Conservation (phyloP, 306 rosid genomes). For the Glycyrrhiza uralensis region DNA sequence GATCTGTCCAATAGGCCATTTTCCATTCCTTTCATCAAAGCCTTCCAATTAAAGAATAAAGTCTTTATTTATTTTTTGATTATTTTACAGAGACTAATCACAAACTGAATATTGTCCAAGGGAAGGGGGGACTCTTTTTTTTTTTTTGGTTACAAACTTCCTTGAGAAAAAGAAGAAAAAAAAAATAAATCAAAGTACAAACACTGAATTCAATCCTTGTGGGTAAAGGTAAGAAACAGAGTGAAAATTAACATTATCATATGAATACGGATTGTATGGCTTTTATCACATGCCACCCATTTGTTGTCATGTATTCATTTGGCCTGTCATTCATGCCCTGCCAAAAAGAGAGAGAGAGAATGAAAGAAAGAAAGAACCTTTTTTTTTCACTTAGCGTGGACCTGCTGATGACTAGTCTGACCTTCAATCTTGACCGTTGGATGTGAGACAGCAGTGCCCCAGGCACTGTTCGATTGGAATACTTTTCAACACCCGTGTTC, state of each 20-base stretch:
- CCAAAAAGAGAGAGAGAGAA: slow-evolving; percentile 17
- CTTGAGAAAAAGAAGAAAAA: not conserved
- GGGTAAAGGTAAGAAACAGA: not conserved
- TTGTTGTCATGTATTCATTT: slow-evolving; percentile 24
- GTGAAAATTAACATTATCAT: slow-evolving; percentile 4
- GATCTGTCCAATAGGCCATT: slow-evolving; percentile 32
- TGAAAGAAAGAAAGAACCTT: slow-evolving; percentile 16
- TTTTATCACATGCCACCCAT: slow-evolving; percentile 37
- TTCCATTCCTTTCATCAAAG: slow-evolving; percentile 26
- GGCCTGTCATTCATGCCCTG: slow-evolving; percentile 30
- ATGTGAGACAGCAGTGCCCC: not conserved
- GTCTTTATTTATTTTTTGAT: not conserved
- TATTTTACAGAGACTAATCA: not conserved
- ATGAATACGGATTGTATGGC: slow-evolving; percentile 23
- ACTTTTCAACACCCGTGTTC: not conserved
- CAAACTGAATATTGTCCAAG: not conserved
- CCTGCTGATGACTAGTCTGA: slow-evolving; percentile 14
- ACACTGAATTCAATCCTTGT: not conserved
- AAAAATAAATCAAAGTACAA: not conserved
- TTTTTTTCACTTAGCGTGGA: slow-evolving; percentile 26
- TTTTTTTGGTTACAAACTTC: not conserved
- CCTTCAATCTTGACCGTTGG: slow-evolving; percentile 22
- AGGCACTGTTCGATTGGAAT: not conserved
- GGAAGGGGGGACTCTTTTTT: not conserved
- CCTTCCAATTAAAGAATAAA: slow-evolving; percentile 19